Evolutionary conservation across 192 early-diverging fungal genomes (phyloP).

Genomic region (Podila epicladia): DNA sequence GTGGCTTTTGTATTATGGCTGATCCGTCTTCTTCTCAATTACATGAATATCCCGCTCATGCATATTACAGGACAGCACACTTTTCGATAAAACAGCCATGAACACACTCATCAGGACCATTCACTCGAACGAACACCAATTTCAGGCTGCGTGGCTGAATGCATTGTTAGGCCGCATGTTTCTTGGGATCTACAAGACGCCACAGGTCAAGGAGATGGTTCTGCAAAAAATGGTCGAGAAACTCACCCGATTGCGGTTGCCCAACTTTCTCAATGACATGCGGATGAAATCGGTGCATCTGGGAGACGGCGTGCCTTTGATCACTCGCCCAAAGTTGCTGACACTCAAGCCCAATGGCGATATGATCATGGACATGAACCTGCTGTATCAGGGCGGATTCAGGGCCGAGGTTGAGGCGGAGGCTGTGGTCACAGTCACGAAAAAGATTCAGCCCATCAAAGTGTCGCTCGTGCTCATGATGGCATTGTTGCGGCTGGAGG

Average conservation of each 20-base stretch:
- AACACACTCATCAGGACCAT: slow-evolving; percentile 58
- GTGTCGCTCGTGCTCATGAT: slow-evolving; percentile 83
- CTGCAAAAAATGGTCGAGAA: slow-evolving; percentile 72
- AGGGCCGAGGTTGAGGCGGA: slow-evolving; percentile 78
- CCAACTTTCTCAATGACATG: slow-evolving; percentile 84
- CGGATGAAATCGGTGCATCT: slow-evolving; percentile 77
- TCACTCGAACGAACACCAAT: slow-evolving; percentile 62
- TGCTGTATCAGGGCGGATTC: slow-evolving; percentile 85
- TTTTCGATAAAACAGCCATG: slow-evolving; percentile 55
- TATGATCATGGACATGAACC: slow-evolving; percentile 74
- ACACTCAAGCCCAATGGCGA: slow-evolving; percentile 77
- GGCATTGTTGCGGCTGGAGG: slow-evolving; percentile 75
- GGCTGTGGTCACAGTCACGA: slow-evolving; percentile 64
- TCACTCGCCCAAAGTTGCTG: slow-evolving; percentile 80
- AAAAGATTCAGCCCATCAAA: slow-evolving; percentile 68
- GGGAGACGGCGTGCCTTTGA: slow-evolving; percentile 80
- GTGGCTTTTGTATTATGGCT: too few relatives aligned
- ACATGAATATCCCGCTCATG: background rate
- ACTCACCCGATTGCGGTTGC: slow-evolving; percentile 65
- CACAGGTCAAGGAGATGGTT: slow-evolving; percentile 65
- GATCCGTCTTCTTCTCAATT: background rate
- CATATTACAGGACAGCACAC: slow-evolving; percentile 38
- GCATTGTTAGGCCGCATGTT: slow-evolving; percentile 85
- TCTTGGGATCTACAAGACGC: slow-evolving; percentile 72
- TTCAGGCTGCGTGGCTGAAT: slow-evolving; percentile 81